Evolutionary conservation across 2,329 filamentous ascomycete genomes (phyloP), one percentile per base, ranked within the genome.

Genomic region (Huntiella omanensis): DNA sequence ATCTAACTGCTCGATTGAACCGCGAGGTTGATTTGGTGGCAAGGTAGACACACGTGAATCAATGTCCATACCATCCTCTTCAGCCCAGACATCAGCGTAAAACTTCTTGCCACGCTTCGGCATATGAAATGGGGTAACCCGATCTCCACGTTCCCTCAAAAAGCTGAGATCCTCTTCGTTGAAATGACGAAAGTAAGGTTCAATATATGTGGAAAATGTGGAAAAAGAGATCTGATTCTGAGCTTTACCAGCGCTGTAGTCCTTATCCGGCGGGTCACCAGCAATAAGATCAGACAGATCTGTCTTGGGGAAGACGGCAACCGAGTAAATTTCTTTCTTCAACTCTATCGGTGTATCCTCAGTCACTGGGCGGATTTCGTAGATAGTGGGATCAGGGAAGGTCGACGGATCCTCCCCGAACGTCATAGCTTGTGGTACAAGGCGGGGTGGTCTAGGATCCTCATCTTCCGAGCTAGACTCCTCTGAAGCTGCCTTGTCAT

Each of bases 121-220:
- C 61, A 94, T 85, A 34, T 87, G 67, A 55, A 95, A 96, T 1
- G 88, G 84, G 2, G 71, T 77, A 16, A 80, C 67, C 34, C 91
- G 76, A 60, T 98, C 87, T 48, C 87, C 85, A 55, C 84, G 74
- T 62, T 98, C 91, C 55, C 87, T 79, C 34, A 98, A 63, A 58
- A 95, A 98, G 1, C 84, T 85, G 40, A 95, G 73, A 57, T 98
- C 91, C 58, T 98, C 91, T 58, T 98, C 91, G 0, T 80, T 83
- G 54, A 93, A 81, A 0, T 82, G 77, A 4, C 88, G 76, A 53
- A 95, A 91, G 63, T 83, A 96, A 0, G 87, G 84, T 52, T 98
- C 91, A 46, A 92, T 73, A 58, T 91, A 94, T 4, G 82, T 78
- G n/a, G 82, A 80, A 61, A 98, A 98, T 1, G 88, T 94, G 48